Evolutionary conservation across 305 asterid genomes (phyloP), one percentile per base, ranked within the genome.

Genomic region (Rubia tinctorum): DNA sequence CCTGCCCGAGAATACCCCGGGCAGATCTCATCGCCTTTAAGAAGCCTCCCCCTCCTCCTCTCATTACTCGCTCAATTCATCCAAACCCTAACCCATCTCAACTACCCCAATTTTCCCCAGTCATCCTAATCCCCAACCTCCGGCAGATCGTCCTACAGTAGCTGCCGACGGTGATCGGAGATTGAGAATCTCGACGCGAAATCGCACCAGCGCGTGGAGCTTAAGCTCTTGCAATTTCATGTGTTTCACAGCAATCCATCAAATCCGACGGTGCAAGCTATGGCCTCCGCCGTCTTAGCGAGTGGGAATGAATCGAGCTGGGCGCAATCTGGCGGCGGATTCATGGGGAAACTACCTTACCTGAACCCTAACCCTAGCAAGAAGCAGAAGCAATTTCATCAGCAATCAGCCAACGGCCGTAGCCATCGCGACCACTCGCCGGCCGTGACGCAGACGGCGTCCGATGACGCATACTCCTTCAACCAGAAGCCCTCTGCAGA

Each of bases 251-350:
- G 72, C 25, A 14, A 75, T 44, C 72, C 79, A 77, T 79, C 72
- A 43, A 79, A 14, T 67, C 74, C 73, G 80, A 61, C 84, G 91
- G 89, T 74, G 86, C 64, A 69, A 78, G 83, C 73, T 76, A 94
- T 95, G 99, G 95, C 97, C 75, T 90, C 98, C n/a, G 97, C 98
- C 77, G 89, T 89, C 74, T 75, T 92, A 84, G 97, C 97, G 42
- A 87, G 91, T 86, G 92, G 83, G 78, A 90, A 95, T 87, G 97
- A 95, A 75, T 80, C 98, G 69, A 86, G 83, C 91, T 92, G 96
- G 93, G 93, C 80, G 67, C 97, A 82, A 76, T 77, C 84, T 59
- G 87, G 87, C 72, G 79, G 73, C 66, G 81, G 80, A 79, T 84
- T 72, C 87, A 92, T 90, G 98, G 99, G 94, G 80, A 89, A 94